Evolutionary conservation across 1,139 yeast genomes (phyloP), one percentile per base, ranked within the genome.

Genomic region (Yamadazyma jaroonii): DNA sequence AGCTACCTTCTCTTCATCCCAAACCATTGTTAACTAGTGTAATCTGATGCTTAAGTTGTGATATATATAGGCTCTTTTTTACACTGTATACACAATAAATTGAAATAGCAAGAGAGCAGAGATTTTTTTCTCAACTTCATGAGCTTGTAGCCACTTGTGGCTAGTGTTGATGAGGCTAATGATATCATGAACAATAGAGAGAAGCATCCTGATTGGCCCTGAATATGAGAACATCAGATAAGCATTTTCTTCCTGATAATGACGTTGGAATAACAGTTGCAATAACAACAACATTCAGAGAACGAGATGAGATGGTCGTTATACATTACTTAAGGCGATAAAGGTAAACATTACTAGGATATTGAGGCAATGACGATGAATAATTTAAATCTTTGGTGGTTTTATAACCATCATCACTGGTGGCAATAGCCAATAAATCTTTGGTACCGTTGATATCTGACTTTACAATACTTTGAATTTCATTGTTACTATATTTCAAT

Each of bases 341-440:
- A 10, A 33, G 27, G 29, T 33, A 36, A 8, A 53, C 31, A 22
- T 42, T 36, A 29, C 53, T 48, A n/a, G 49, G 44, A 22, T 40
- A 43, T 30, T 42, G 43, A 2, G 45, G 45, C 4, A 31, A 11
- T 6, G 42, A 36, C 4, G 47, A 28, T 4, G 34, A 34, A 27
- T 43, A 45, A 20, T 43, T 40, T 29, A 50, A 34, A 20, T 46
- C 40, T 20, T 32, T 35, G 13, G 14, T 31, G 15, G 38, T 35
- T 37, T 64, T 67, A 48, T 63, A 79, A 6, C 74, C 62, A 49
- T 81, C 88, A 50, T 81, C 87, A 41, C 84, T 75, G 4, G 81
- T 72, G 2, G 77, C 92, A 9, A 83, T 71, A 0, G 80, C 85
- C 32, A 86, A 54, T 28, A 70, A 36, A 11, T 52, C 44, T 12